phyloP scores from a whole-genome alignment of 257 asterid genomes.

The Plantago elongata region DNA sequence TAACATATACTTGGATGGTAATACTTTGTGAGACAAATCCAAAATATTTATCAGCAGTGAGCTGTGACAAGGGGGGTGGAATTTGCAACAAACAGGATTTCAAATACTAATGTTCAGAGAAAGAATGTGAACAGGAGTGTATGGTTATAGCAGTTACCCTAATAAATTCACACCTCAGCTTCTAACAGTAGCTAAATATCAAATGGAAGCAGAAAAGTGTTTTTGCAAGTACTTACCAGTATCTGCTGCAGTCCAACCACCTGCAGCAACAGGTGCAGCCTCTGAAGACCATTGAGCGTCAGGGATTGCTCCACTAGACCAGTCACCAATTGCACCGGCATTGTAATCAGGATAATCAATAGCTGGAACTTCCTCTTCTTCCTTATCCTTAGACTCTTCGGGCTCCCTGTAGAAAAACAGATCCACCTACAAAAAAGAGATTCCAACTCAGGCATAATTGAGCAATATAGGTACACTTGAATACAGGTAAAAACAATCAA shows the following conservation, averaged over 20 bases:
- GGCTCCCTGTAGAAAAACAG: conserved; percentile 40
- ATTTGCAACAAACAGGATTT: too few species aligned
- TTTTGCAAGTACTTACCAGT: conserved; percentile 25
- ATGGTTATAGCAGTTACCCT: too few species aligned
- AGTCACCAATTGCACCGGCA: conserved; percentile 30
- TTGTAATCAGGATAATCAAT: conserved; percentile 34
- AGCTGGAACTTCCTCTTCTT: conserved; percentile 39
- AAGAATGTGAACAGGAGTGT: neutral
- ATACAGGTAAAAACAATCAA: too few species aligned
- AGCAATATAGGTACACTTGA: too few species aligned
- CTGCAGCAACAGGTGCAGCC: conserved; percentile 15
- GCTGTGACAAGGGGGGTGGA: too few species aligned
- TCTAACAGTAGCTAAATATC: neutral
- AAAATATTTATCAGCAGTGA: too few species aligned
- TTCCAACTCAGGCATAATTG: too few species aligned
- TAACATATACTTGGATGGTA: too few species aligned
- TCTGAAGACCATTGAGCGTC: conserved; percentile 41
- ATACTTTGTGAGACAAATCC: too few species aligned
- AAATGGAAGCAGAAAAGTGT: neutral
- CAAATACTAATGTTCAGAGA: too few species aligned
- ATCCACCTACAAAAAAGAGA: conserved; percentile 30
- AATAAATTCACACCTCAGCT: too few species aligned
- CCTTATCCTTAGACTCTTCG: conserved; percentile 42
- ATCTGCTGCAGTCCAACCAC: conserved; percentile 33
- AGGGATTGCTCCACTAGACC: conserved; percentile 42